phyloP scores from a whole-genome alignment of 768 basidiomycete species.

The Phallus indusiatus region DNA sequence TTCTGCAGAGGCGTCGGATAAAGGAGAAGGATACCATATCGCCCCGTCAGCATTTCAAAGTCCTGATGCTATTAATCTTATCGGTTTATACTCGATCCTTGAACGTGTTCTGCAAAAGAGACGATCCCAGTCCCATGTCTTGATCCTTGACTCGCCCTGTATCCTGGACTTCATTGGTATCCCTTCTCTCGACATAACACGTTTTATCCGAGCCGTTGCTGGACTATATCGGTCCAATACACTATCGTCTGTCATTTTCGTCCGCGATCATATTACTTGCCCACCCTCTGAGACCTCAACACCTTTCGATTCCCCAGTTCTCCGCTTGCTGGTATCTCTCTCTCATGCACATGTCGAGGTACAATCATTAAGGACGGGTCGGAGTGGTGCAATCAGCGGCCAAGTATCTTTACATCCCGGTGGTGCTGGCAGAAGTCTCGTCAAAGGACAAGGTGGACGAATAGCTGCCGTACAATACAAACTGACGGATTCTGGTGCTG shows the following conservation, averaged over 20 bases:
- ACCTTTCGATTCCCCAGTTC: constrained; percentile 51
- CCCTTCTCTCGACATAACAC: constrained; percentile 37
- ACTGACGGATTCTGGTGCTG: constrained; percentile 51
- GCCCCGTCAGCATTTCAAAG: background rate
- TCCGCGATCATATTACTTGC: constrained; percentile 30
- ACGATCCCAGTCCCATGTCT: constrained; percentile 19
- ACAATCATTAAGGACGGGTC: constrained; percentile 58
- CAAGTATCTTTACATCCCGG: constrained; percentile 66
- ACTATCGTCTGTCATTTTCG: constrained; percentile 51
- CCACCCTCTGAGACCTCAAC: background rate
- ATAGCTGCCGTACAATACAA: constrained; percentile 59
- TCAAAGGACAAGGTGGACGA: constrained; percentile 37
- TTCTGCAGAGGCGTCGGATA: constrained; percentile 9
- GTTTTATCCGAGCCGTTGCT: constrained; percentile 51
- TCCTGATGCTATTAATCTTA: background rate
- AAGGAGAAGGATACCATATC: constrained; percentile 11
- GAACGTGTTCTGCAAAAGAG: background rate
- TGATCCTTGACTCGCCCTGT: constrained; percentile 65
- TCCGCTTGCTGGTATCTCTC: constrained; percentile 49
- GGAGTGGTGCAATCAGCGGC: constrained; percentile 70
- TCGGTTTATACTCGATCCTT: background rate
- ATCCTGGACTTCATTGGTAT: constrained; percentile 67
- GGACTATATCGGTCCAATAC: constrained; percentile 45
- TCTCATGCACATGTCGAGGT: constrained; percentile 67
- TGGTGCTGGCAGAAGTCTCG: constrained; percentile 20